phyloP scores from a whole-genome alignment of 208 protist species.

The Balamuthia mandrillaris region DNA sequence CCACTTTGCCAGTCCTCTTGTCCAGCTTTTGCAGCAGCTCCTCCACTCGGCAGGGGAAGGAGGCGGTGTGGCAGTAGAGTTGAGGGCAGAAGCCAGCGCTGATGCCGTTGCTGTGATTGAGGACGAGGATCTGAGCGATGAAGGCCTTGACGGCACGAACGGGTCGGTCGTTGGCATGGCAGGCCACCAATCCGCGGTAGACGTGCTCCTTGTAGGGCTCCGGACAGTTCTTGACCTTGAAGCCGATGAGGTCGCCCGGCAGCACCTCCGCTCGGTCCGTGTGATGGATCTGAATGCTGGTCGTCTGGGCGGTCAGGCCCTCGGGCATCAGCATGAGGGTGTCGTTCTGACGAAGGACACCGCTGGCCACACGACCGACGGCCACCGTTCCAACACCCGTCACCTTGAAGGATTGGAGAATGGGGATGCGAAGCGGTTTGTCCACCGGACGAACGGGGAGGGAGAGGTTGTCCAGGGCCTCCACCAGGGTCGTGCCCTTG shows the following conservation, averaged over 20 bases:
- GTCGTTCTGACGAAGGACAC: conserved; percentile 68
- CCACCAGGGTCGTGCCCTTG: conserved; percentile 77
- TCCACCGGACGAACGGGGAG: conserved; percentile 82
- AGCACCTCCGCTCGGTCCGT: conserved; percentile 54
- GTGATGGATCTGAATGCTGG: conserved; percentile 81
- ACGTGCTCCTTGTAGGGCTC: conserved; percentile 11
- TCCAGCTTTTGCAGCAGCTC: conserved; percentile 87
- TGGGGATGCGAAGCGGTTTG: conserved; percentile 88
- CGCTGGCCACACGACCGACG: conserved; percentile 85
- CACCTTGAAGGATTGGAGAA: conserved; percentile 97
- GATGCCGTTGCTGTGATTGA: conserved; percentile 89
- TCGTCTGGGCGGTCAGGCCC: conserved; percentile 69
- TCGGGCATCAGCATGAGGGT: conserved; percentile 74
- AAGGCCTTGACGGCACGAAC: conserved; percentile 77
- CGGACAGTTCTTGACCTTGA: conserved; percentile 85
- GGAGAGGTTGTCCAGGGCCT: conserved; percentile 82
- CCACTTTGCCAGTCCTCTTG: conserved; percentile 82
- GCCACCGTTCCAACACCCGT: conserved; percentile 90
- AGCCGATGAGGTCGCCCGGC: conserved; percentile 75
- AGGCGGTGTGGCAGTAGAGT: conserved; percentile 89
- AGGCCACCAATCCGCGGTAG: too few species aligned
- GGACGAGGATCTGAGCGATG: conserved; percentile 86
- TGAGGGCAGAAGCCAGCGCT: conserved; percentile 81
- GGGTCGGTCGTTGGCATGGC: too few species aligned
- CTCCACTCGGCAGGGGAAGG: conserved; percentile 87